A percentile compares a stretch with the other conserved stretches of the same genome.
Evolutionary conservation across 2,329 filamentous ascomycete genomes (phyloP).

Genomic region (Grosmannia clavigera): DNA sequence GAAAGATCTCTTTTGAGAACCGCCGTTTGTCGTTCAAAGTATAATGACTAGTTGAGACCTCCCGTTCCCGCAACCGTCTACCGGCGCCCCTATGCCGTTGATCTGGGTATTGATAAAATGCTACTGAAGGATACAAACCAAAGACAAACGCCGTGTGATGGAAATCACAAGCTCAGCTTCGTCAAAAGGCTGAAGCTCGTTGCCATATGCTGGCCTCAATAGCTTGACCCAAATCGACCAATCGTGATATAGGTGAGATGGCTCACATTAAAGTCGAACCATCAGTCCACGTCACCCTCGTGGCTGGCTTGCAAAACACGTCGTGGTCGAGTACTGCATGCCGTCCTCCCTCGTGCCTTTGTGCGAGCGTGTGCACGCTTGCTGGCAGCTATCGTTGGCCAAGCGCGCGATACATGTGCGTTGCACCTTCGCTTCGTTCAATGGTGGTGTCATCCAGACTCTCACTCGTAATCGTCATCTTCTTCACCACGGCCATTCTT

Average conservation of each 20-base stretch:
- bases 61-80: neutral
- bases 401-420: neutral
- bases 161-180: neutral
- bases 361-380: neutral
- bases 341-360: neutral
- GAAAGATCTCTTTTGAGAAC: neutral
- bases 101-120: neutral
- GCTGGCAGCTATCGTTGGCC: neutral
- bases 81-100: neutral
- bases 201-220: neutral
- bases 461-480: slow-evolving; percentile 23
- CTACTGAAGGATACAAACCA: neutral
- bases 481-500: slow-evolving; percentile 41
- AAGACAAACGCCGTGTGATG: neutral
- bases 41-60: too few species aligned
- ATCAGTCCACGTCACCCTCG: neutral
- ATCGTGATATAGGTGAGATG: neutral
- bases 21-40: neutral
- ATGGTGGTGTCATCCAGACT: neutral
- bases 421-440: neutral
- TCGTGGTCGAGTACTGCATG: neutral
- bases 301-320: neutral
- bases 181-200: neutral
- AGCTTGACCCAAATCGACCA: neutral
- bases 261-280: neutral